These are phyloP conservation scores for Trichoderma brevicompactum DNA, from an alignment of 2,329 filamentous ascomycete species.

Conservation along the genomic window DNA sequence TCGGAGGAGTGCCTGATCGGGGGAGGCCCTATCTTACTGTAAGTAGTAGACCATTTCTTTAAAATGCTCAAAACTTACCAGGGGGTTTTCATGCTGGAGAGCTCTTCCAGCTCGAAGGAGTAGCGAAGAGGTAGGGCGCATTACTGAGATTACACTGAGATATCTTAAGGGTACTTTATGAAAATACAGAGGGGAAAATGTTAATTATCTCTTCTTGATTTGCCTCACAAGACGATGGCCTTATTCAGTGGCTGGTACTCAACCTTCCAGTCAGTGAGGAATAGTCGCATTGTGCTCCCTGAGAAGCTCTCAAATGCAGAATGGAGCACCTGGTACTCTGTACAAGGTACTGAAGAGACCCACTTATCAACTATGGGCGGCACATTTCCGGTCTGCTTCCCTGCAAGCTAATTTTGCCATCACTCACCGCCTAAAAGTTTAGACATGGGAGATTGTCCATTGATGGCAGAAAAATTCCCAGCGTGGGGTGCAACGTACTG, in stretches of 20 bases:
- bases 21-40: slow-evolving; percentile 71
- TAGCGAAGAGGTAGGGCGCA: slow-evolving; percentile 45
- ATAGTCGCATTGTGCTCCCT: background rate
- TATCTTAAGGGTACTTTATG: too few species aligned
- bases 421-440: slow-evolving; percentile 58
- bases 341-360: background rate
- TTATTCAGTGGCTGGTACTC: background rate
- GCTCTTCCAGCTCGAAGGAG: slow-evolving; percentile 42
- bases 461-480: slow-evolving; percentile 41
- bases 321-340: background rate
- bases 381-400: background rate
- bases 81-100: slow-evolving; percentile 78
- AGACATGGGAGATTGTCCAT: slow-evolving; percentile 27
- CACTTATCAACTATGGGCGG: background rate
- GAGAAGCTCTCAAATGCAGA: slow-evolving; percentile 6
- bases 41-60: background rate
- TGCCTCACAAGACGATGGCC: background rate
- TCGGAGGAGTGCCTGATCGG: slow-evolving; percentile 64
- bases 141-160: slow-evolving; percentile 30
- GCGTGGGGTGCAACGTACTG: slow-evolving; percentile 37
- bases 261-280: background rate
- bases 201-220: too few species aligned
- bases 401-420: slow-evolving; percentile 46
- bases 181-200: background rate
- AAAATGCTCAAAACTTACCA: slow-evolving; percentile 58